These are phyloP conservation scores for Penicillium canariense DNA, from an alignment of 495 filamentous ascomycete genomes.

Conservation along the genomic window DNA sequence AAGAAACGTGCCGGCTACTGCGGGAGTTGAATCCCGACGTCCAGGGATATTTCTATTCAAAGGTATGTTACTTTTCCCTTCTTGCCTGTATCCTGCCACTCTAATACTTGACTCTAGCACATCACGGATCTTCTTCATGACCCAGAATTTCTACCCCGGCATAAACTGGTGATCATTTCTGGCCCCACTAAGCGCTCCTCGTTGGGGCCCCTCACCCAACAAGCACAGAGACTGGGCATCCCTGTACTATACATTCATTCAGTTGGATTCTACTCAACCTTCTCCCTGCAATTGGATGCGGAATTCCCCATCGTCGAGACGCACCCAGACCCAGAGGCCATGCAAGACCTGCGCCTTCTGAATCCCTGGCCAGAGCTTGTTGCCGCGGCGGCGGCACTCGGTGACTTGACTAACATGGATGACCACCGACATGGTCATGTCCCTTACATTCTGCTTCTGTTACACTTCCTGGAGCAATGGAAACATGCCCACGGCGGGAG, in stretches of 20 bases:
- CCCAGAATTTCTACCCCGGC: conserved; percentile 49
- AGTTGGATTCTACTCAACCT: conserved; percentile 83
- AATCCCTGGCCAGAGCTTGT: conserved; percentile 84
- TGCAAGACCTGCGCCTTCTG: conserved; percentile 80
- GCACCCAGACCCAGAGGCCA: conserved; percentile 84
- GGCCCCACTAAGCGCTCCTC: conserved; percentile 61
- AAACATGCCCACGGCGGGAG: conserved; percentile 67
- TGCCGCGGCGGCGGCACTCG: conserved; percentile 57
- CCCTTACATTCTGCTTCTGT: conserved; percentile 79
- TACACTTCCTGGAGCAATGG: conserved; percentile 87
- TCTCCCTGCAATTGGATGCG: conserved; percentile 70
- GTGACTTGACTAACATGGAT: conserved; percentile 64
- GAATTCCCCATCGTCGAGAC: conserved; percentile 95
- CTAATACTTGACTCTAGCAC: conserved; percentile 28
- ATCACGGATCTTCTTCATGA: conserved; percentile 39
- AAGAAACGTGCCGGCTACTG: conserved; percentile 70
- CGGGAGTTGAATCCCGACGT: conserved; percentile 97
- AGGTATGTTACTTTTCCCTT: conserved; percentile 25
- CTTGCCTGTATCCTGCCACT: background rate
- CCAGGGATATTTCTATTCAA: conserved; percentile 58
- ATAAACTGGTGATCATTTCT: conserved; percentile 74
- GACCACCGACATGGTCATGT: conserved; percentile 90
- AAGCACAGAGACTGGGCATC: conserved; percentile 59
- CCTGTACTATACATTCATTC: conserved; percentile 83
- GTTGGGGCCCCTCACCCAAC: conserved; percentile 55